Evolutionary conservation across 1,139 yeast species (phyloP).

Genomic region (Lodderomyces jiufengensis): DNA sequence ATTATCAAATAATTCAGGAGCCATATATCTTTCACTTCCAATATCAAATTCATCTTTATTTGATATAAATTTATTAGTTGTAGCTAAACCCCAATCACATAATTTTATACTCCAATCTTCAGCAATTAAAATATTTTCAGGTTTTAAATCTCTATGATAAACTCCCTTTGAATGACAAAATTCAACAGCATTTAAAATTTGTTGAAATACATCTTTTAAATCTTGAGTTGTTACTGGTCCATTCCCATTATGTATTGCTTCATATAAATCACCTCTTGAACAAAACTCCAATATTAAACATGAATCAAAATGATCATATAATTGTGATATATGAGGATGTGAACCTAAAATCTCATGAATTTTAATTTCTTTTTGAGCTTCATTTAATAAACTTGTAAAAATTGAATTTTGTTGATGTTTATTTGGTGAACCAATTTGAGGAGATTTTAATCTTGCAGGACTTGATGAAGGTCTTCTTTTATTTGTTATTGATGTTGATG

Average conservation of each 20-base stretch:
- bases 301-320: conserved; percentile 76
- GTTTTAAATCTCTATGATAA: conserved; percentile 86
- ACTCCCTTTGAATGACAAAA: conserved; percentile 72
- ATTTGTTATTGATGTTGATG: conserved; percentile 9
- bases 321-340: conserved; percentile 60
- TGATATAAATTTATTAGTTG: conserved; percentile 56
- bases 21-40: conserved; percentile 96
- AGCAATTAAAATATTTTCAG: conserved; percentile 78
- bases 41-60: conserved; percentile 70
- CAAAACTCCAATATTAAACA: conserved; percentile 85
- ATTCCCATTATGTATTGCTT: conserved; percentile 77
- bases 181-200: conserved; percentile 73
- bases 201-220: conserved; percentile 70
- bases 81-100: conserved; percentile 92
- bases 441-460: conserved; percentile 33
- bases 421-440: conserved; percentile 16
- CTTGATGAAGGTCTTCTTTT: conserved; percentile 29
- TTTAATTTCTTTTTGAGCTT: conserved; percentile 75
- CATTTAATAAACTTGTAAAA: conserved; percentile 44
- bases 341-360: conserved; percentile 69
- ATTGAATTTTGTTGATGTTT: conserved; percentile 22
- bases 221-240: conserved; percentile 79
- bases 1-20: conserved; percentile 80
- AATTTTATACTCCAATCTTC: conserved; percentile 79
- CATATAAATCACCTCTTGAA: conserved; percentile 88